These are phyloP conservation scores for Scedosporium dehoogii DNA, from an alignment of 2,329 filamentous ascomycete species.

Conservation along the genomic window DNA sequence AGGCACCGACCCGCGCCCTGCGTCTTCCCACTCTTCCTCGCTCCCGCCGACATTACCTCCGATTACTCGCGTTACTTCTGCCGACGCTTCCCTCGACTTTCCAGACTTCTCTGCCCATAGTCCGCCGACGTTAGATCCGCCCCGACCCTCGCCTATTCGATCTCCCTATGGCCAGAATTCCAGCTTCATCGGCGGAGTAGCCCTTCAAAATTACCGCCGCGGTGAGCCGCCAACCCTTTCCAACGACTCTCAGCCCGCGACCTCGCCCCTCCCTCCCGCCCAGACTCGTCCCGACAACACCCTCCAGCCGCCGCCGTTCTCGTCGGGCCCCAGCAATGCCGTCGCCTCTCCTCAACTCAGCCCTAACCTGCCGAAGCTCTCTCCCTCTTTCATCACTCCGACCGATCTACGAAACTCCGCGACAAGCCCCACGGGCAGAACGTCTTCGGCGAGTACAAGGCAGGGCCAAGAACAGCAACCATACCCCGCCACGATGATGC, in stretches of 20 bases:
- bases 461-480: constrained; percentile 26
- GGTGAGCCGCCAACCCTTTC: constrained; percentile 18
- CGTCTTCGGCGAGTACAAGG: constrained; percentile 25
- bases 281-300: background rate
- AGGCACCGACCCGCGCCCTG: constrained; percentile 23
- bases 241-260: background rate
- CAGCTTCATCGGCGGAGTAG: constrained; percentile 46
- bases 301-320: constrained; percentile 7
- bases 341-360: background rate
- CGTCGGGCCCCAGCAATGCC: constrained; percentile 1
- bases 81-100: constrained; percentile 17
- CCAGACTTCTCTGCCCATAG: constrained; percentile 6
- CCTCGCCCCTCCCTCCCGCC: background rate
- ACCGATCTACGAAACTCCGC: constrained; percentile 35
- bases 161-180: constrained; percentile 25
- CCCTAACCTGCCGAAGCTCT: constrained; percentile 16
- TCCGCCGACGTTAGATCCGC: constrained; percentile 16
- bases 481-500: constrained; percentile 18
- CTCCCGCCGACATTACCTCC: constrained; percentile 40
- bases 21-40: constrained; percentile 24
- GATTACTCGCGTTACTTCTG: constrained; percentile 37
- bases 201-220: constrained; percentile 39
- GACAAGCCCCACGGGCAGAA: background rate
- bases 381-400: constrained; percentile 37
- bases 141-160: constrained; percentile 20